Evolutionary conservation across 805 yeast species (phyloP), one percentile per base, ranked within the genome.

Genomic region (Myxozyma neotropica): DNA sequence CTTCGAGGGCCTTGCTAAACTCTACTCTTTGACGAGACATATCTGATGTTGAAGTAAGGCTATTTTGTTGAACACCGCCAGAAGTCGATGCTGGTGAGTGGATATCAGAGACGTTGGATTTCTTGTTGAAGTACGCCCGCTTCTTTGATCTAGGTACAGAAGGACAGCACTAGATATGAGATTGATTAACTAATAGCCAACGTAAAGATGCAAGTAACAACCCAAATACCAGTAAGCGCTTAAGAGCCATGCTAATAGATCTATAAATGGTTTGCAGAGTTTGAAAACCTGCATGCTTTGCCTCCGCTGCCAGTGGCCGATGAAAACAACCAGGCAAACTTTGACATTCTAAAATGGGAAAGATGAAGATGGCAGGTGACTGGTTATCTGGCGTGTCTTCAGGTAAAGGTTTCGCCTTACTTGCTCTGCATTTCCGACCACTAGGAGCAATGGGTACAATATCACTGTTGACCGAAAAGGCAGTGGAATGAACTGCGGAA

Each of bases 341-440:
- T 27, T 47, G 42, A 12, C 40, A 47, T 33, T 35, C 51, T 4
- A 47, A 35, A 31, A 47, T 40, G 1, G 51, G 51, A 33, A 33
- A 47, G 6, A 47, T 35, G 19, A 47, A 47, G 29, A 15, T 23
- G 7, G 4, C 6, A 26, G 21, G 21, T 24, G 31, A 5, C 12
- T 13, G 12, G 2, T 15, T 4, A n/a, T 44, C 36, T 10, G 5
- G 12, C 5, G 21, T 15, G 17, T 8, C 12, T 15, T 31, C 17
- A 13, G 23, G 35, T n/a, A n/a, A n/a, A n/a, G n/a, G n/a, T n/a
- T n/a, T n/a, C n/a, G n/a, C n/a, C n/a, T n/a, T n/a, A n/a, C n/a
- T n/a, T n/a, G n/a, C n/a, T n/a, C n/a, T n/a, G n/a, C n/a, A n/a
- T n/a, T n/a, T n/a, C n/a, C n/a, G n/a, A 27, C 15, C 17, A 1